A percentile compares a stretch with the other conserved stretches of the same genome.
Conservation (phyloP, 2,329 filamentous ascomycete species). For the Colletotrichum kahawae region DNA sequence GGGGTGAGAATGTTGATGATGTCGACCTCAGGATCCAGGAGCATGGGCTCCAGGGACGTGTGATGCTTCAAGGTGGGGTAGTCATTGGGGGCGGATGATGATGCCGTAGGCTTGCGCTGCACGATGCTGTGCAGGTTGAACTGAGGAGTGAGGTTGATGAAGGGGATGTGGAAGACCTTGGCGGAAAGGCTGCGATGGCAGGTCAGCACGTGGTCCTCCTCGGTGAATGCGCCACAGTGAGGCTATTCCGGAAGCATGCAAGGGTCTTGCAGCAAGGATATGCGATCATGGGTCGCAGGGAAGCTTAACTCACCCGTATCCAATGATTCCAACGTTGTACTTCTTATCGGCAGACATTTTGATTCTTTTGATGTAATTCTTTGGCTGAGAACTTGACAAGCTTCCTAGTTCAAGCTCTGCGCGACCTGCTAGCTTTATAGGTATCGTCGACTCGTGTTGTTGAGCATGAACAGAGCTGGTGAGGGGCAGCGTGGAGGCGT, state of each 20-base stretch:
- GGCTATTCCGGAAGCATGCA: not conserved
- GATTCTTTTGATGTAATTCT: no score
- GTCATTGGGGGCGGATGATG: slow-evolving; percentile 74
- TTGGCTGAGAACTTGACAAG: not conserved
- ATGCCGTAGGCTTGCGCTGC: slow-evolving; percentile 70
- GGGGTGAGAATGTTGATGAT: slow-evolving; percentile 75
- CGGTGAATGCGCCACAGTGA: not conserved
- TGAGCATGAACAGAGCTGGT: not conserved
- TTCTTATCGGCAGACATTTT: slow-evolving; percentile 33
- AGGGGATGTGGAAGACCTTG: slow-evolving; percentile 85
- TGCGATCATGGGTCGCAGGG: not conserved
- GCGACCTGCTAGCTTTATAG: slow-evolving; percentile 6
- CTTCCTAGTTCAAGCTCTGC: not conserved
- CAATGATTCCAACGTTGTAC: slow-evolving; percentile 56
- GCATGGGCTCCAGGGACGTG: slow-evolving; percentile 64
- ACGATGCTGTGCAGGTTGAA: slow-evolving; percentile 77
- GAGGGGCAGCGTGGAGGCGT: slow-evolving; percentile 11
- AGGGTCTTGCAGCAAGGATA: not conserved
- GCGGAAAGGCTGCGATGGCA: slow-evolving; percentile 57
- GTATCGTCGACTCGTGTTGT: not conserved
- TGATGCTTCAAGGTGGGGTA: slow-evolving; percentile 70
- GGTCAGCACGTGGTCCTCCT: slow-evolving; percentile 16
- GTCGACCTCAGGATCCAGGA: slow-evolving; percentile 70
- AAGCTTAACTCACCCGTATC: slow-evolving; percentile 50
- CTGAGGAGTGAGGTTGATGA: slow-evolving; percentile 67